Evolutionary conservation across 352 stramenopile species (phyloP).

Genomic region (Pythium oligandrum): DNA sequence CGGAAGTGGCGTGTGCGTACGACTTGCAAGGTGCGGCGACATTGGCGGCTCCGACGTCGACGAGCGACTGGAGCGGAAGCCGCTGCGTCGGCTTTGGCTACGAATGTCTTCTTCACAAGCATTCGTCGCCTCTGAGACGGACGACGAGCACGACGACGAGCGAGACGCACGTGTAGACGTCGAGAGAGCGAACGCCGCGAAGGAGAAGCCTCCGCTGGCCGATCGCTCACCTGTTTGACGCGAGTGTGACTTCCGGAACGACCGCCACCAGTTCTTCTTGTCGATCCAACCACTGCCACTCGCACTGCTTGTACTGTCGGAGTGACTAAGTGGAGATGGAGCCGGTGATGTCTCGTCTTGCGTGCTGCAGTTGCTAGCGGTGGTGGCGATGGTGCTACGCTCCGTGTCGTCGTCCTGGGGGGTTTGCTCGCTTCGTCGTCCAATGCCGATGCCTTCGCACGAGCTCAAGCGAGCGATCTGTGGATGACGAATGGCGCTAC

Average conservation of each 20-base stretch:
- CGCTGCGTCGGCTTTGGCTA: slow-evolving; percentile 1
- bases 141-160: slow-evolving; percentile 19
- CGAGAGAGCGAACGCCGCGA: slow-evolving; percentile 30
- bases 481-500: slow-evolving; percentile 20
- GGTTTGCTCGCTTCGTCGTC: slow-evolving; percentile 18
- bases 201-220: slow-evolving; percentile 52
- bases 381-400: slow-evolving; percentile 24
- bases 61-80: slow-evolving; percentile 12
- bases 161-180: slow-evolving; percentile 12
- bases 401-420: slow-evolving; percentile 15
- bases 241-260: slow-evolving; percentile 23
- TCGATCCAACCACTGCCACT: slow-evolving; percentile 25
- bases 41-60: slow-evolving; percentile 6
- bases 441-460: slow-evolving; percentile 8
- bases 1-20: not conserved
- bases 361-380: slow-evolving; percentile 7
- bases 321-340: slow-evolving; percentile 34
- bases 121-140: slow-evolving; percentile 13
- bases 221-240: slow-evolving; percentile 35
- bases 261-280: slow-evolving; percentile 70
- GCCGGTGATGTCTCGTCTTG: slow-evolving; percentile 23
- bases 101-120: slow-evolving; percentile 8
- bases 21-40: slow-evolving; percentile 4
- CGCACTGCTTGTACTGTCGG: slow-evolving; percentile 13
- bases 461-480: slow-evolving; percentile 27